Base-by-base conservation (phyloP, 164 flowering plant genomes). In the Stephania cephalantha region DNA sequence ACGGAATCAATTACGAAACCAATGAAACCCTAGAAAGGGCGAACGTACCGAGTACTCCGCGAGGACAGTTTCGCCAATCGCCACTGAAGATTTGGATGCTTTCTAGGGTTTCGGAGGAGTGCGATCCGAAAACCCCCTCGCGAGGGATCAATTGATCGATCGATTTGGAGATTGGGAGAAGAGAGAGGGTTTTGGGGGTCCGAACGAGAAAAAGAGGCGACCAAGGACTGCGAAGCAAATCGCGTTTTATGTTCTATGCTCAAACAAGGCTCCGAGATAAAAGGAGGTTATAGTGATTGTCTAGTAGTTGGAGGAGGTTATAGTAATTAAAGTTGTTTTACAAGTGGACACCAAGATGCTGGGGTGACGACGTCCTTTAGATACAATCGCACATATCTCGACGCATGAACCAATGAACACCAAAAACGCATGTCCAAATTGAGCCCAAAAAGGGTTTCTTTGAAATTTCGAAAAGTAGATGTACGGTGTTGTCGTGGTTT, bases 181-280 rank as follows among this genome's bases (percentile, higher is more conserved):
- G 55, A 50, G 8, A 29, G n/a, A 5, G 46, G 71, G 10, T 69
- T 52, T 71, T 71, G 53, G 73, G 73, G 73, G 17, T 71, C 30
- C 45, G 18, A 45, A 45, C 29, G 73, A 53, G 44, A 20, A 50
- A 50, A 50, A 50, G 15, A 50, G 55, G 55, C 55, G 55, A 50
- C 55, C 11, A 50, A 50, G 4, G 55, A 50, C 11, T 7, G 11
- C 7, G 45, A 71, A 52, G 5, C 18, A 70, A 71, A 71, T 12
- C 45, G 22, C 17, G 17, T 18, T 35, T 63, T 63, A 50, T 50
- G 55, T 50, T 50, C 55, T 50, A 50, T 0, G 0, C 55, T 50
- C 11, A 10, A 50, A 15, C 55, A 8, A 10, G 4, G 55, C 15
- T 50, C 11, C 55, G 11, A 10, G 12, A 9, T 2, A 50, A 50